Evolutionary conservation across 1,139 yeast genomes (phyloP), one percentile per base, ranked within the genome.

Genomic region (Wickerhamomyces sp.): DNA sequence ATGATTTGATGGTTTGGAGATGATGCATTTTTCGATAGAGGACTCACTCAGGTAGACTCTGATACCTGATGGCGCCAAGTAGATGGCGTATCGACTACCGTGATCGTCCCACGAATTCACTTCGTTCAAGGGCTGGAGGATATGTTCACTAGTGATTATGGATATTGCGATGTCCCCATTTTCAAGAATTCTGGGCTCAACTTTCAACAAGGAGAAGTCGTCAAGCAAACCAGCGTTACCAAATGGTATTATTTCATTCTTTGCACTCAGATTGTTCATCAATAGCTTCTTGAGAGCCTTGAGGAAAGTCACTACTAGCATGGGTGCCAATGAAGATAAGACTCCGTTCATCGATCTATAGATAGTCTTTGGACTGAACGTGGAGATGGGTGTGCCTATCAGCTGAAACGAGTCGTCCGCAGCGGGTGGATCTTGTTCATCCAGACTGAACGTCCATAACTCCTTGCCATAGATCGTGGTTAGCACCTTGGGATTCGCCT

Each of bases 11-110:
- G 86, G 84, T 2, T 76, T 68, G 6, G 66, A 57, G 2, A 74
- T 62, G 3, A 37, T 30, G 16, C 75, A 70, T 14, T 62, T 66
- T 5, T 52, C 46, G 13, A 70, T 49, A 17, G 68, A 63, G 4
- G 58, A 47, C 6, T 70, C 66, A 23, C 78, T 75, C 36, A 80
- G 61, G 43, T 75, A 78, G 35, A 86, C 84, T 36, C 88, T 61
- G 14, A 82, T 77, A 1, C 89, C 93, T 11, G 88, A 77, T 0
- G 95, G 95, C 6, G 81, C 74, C 33, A 85, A 53, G 46, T 82
- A 81, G 1, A 84, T 58, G 7, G 75, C 82, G 50, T 67, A 72
- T 27, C 54, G 52, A 14, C 54, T 40, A n/a, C n/a, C n/a, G n/a
- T n/a, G n/a, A n/a, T n/a, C n/a, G n/a, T n/a, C n/a, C n/a, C n/a